These are phyloP conservation scores for Trametes cingulata DNA, from an alignment of 768 basidiomycete genomes.

Conservation along the genomic window DNA sequence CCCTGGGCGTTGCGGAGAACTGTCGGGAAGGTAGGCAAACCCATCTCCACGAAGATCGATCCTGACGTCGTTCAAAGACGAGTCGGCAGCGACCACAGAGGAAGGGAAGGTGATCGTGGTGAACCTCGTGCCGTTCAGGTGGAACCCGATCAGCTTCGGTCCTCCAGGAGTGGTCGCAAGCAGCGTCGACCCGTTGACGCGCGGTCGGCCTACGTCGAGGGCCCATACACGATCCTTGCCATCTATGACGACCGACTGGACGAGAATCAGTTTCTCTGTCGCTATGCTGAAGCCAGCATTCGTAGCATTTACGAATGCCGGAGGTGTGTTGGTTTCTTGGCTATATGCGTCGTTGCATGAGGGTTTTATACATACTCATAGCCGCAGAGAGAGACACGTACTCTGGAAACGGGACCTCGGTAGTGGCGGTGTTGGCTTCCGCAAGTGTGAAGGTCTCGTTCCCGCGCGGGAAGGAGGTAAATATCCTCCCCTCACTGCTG, in stretches of 20 bases:
- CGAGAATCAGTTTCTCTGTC: constrained; percentile 24
- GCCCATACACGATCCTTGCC: constrained; percentile 28
- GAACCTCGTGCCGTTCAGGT: constrained; percentile 18
- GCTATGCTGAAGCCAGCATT: constrained; percentile 24
- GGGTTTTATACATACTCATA: no score
- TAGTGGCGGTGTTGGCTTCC: constrained; percentile 13
- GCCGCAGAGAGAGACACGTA: background rate
- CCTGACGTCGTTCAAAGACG: constrained; percentile 26
- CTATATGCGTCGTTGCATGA: background rate
- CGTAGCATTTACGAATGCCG: constrained; percentile 20
- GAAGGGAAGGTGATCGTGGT: constrained; percentile 23
- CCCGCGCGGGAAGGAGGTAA: constrained; percentile 23
- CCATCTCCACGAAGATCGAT: constrained; percentile 26
- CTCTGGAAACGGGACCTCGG: constrained; percentile 23
- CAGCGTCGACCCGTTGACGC: constrained; percentile 22
- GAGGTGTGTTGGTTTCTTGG: constrained; percentile 25
- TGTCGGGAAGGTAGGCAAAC: constrained; percentile 25
- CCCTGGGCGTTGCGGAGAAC: constrained; percentile 17
- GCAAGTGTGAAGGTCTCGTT: constrained; percentile 24
- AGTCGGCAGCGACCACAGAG: constrained; percentile 23
- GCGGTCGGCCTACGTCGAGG: constrained; percentile 27
- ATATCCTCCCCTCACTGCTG: constrained; percentile 18
- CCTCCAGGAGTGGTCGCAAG: constrained; percentile 18
- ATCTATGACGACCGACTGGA: constrained; percentile 29
- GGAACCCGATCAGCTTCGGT: constrained; percentile 27